Conservation (phyloP, 2,329 filamentous ascomycete genomes). For the Epichloe brachyelytri region DNA sequence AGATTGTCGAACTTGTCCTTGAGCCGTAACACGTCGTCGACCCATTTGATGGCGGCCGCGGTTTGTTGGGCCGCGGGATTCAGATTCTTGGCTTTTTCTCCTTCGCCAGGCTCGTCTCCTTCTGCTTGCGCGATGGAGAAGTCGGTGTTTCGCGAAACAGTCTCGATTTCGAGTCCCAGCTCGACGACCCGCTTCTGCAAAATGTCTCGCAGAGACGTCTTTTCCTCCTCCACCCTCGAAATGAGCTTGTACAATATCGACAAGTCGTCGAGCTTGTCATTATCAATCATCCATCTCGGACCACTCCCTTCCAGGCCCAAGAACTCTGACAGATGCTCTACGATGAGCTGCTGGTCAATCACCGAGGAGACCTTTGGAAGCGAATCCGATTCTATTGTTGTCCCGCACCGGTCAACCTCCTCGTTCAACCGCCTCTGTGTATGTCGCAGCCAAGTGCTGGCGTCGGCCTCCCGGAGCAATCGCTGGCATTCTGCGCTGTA, state of each 20-base stretch:
- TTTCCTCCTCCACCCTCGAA: slow-evolving; percentile 61
- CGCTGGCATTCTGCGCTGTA: slow-evolving; percentile 64
- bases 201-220: slow-evolving; percentile 54
- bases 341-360: slow-evolving; percentile 70
- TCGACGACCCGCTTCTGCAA: slow-evolving; percentile 66
- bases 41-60: slow-evolving; percentile 82
- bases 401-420: slow-evolving; percentile 70
- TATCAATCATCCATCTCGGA: slow-evolving; percentile 80
- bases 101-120: slow-evolving; percentile 35
- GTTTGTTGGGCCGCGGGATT: slow-evolving; percentile 63
- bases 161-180: slow-evolving; percentile 74
- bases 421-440: slow-evolving; percentile 63
- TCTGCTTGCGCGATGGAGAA: slow-evolving; percentile 30
- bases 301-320: slow-evolving; percentile 76
- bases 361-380: slow-evolving; percentile 61
- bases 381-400: slow-evolving; percentile 64
- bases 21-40: slow-evolving; percentile 73
- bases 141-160: slow-evolving; percentile 42
- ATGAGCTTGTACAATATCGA: slow-evolving; percentile 72
- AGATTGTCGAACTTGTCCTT: slow-evolving; percentile 85
- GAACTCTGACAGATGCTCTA: slow-evolving; percentile 65
- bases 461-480: slow-evolving; percentile 65
- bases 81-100: slow-evolving; percentile 22
- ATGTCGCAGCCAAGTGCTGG: slow-evolving; percentile 67
- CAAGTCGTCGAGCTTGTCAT: slow-evolving; percentile 68